Percentiles rank a stretch among this genome's conserved stretches.
Conservation (phyloP, 2,329 filamentous ascomycete genomes). For the Myriosclerotinia duriaeana region DNA sequence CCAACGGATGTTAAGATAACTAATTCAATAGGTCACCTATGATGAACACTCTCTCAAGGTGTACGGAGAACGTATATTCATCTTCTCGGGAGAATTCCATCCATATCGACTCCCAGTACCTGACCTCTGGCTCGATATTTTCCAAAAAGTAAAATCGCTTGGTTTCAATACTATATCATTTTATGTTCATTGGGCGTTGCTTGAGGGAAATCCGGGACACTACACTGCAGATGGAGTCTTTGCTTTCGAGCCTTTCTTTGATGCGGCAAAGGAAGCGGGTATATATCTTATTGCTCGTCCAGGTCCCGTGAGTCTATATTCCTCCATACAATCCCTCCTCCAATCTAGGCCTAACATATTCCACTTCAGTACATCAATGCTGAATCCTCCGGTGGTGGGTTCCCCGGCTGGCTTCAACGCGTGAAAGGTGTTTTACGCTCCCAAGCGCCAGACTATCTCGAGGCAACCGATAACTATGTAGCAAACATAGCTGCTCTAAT, state of each 20-base stretch:
- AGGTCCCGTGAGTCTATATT: slow-evolving; percentile 33
- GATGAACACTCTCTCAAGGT: slow-evolving; percentile 63
- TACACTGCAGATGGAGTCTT: slow-evolving; percentile 73
- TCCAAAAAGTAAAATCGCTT: slow-evolving; percentile 79
- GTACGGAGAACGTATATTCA: slow-evolving; percentile 59
- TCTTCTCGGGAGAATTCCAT: slow-evolving; percentile 65
- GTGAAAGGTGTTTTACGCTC: slow-evolving; percentile 65
- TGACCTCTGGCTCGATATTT: slow-evolving; percentile 66
- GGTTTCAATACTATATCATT: slow-evolving; percentile 80
- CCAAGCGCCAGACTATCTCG: slow-evolving; percentile 58
- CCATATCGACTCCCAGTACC: slow-evolving; percentile 61
- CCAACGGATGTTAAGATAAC: neutral
- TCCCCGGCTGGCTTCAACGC: slow-evolving; percentile 75
- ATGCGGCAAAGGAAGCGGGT: slow-evolving; percentile 69
- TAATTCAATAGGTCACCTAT: slow-evolving; percentile 52
- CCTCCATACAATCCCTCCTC: neutral
- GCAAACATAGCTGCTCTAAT: slow-evolving; percentile 62
- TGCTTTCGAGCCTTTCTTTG: slow-evolving; percentile 71
- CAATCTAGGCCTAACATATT: slow-evolving; percentile 1
- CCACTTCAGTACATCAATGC: slow-evolving; percentile 69
- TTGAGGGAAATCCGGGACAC: slow-evolving; percentile 70
- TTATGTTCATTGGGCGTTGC: slow-evolving; percentile 74
- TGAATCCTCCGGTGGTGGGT: slow-evolving; percentile 73
- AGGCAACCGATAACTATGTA: slow-evolving; percentile 63
- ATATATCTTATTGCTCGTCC: slow-evolving; percentile 69